Percentiles rank a stretch among this genome's conserved stretches.
Evolutionary conservation across 1,284 basidiomycete genomes (phyloP).

Genomic region (Pseudomicrostroma phylloplanum): DNA sequence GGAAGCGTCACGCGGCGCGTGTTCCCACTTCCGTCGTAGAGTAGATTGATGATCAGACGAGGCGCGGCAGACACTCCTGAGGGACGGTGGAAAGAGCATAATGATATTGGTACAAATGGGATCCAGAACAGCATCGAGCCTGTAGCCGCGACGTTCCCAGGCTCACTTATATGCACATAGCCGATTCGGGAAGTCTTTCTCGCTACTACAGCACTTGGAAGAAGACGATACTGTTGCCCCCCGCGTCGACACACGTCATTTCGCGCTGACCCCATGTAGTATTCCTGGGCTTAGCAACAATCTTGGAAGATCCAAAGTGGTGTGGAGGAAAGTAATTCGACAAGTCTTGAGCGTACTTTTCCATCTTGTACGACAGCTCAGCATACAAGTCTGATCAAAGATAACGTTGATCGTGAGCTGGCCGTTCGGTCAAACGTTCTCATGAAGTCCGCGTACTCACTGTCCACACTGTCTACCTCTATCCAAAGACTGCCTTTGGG

Average conservation of each 20-base stretch:
- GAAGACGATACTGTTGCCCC: slow-evolving; percentile 1
- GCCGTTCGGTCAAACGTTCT: neutral
- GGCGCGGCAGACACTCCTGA: no score
- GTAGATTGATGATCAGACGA: no score
- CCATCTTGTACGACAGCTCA: slow-evolving; percentile 7
- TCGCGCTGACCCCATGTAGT: neutral
- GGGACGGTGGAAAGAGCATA: no score
- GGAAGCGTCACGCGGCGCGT: no score
- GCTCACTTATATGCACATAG: no score
- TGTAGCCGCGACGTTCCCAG: no score
- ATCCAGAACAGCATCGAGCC: no score
- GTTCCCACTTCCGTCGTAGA: no score
- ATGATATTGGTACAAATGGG: no score
- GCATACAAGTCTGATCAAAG: slow-evolving; percentile 8
- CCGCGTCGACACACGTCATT: neutral
- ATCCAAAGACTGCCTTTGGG: slow-evolving; percentile 7
- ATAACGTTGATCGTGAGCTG: neutral
- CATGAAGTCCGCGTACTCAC: neutral
- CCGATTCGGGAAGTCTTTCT: no score
- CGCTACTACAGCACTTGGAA: slow-evolving; percentile 2
- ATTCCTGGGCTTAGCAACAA: slow-evolving; percentile 13
- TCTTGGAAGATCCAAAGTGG: slow-evolving; percentile 12
- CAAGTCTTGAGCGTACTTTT: slow-evolving; percentile 8
- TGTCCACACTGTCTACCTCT: slow-evolving; percentile 5
- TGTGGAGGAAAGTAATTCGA: slow-evolving; percentile 13